Base-by-base conservation (phyloP, 1,139 yeast genomes). In the Diutina neorugosa region DNA sequence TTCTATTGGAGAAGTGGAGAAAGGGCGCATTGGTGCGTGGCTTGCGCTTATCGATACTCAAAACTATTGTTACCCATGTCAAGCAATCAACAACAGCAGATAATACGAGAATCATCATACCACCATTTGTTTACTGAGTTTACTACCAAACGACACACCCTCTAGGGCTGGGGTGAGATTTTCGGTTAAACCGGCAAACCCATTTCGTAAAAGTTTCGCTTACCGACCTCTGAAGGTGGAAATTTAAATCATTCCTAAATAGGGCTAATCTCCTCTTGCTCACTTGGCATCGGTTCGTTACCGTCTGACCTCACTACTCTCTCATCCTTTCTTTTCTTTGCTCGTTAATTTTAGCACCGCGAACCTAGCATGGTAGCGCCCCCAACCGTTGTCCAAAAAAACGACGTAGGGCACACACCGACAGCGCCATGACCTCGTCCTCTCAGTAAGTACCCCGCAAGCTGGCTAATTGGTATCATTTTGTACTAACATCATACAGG, bases 401-500 rank as follows among this genome's bases (percentile, higher is more conserved):
- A 4, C 37, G 37, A 31, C 37, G 37, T 31, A 11, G 37, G 37
- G 5, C 6, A 31, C n/a, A 31, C 37, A 31, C 16, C 16, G 14
- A 11, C 12, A 31, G 37, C 14, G 37, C 37, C 37, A 44, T 44
- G 48, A 23, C 48, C n/a, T 44, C 48, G 25, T 44, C 48, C 16
- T 44, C 48, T 9, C 48, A 44, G 48, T 44, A 44, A 21, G 48
- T 44, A 23, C 23, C 19, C 46, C 37, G 37, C 37, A 31, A 14
- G n/a, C 12, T 31, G n/a, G 12, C n/a, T 31, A 11, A 8, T 7
- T 19, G 16, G 14, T 21, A 16, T 25, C 18, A 27, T 16, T 7
- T 23, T 27, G 27, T 27, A 14, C 37, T 34, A 48, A 52, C 59
- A 54, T 54, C 54, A 58, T 2, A 6, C 57, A 71, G 76, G 61